Conservation (phyloP, 257 asterid genomes). For the Solanum gandarillasii region DNA sequence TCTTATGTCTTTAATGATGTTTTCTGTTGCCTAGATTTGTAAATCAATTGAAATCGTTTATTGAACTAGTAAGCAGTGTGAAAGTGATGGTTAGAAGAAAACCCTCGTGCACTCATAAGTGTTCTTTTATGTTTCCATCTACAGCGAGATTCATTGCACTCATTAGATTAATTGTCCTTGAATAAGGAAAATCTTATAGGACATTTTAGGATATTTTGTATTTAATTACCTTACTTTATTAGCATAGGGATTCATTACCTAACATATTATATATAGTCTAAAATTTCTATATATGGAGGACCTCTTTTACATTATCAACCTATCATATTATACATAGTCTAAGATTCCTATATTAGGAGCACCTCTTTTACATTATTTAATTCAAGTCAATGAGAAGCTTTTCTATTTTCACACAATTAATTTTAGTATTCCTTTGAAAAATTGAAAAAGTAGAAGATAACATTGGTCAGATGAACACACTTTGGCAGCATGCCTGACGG, state of each 20-base stretch:
- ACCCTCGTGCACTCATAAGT: no score
- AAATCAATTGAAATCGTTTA: no score
- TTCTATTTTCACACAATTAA: neutral
- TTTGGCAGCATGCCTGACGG: neutral
- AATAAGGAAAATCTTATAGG: neutral
- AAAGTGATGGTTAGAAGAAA: no score
- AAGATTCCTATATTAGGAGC: neutral
- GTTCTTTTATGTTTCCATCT: no score
- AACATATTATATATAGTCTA: neutral
- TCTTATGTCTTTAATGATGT: no score
- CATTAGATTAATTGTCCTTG: neutral
- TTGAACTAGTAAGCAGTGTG: no score
- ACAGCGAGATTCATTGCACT: no score
- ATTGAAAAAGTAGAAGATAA: neutral
- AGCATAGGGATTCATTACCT: neutral
- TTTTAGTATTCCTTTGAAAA: neutral
- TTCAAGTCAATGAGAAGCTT: neutral
- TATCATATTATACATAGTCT: neutral
- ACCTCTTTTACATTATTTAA: neutral
- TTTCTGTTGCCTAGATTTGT: no score
- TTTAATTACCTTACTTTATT: neutral
- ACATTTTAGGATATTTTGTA: neutral
- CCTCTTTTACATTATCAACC: neutral
- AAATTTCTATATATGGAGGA: neutral
- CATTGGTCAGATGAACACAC: neutral